phyloP scores from a whole-genome alignment of 2,329 filamentous ascomycete species.

The Aspergillus fischeri region DNA sequence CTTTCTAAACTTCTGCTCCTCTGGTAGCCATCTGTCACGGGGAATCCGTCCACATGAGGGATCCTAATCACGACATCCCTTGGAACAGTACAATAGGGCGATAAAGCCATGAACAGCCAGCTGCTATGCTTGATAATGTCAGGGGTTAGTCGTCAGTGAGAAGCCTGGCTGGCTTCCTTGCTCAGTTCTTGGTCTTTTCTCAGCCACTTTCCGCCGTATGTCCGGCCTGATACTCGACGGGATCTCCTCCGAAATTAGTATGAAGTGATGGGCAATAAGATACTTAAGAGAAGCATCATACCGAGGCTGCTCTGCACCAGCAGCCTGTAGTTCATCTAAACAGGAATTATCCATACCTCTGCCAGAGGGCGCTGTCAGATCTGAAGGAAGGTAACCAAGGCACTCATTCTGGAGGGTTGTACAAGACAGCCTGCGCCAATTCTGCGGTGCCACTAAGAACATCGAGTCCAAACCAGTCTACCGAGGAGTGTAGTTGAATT shows the following conservation, averaged over 20 bases:
- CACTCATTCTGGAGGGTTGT: neutral
- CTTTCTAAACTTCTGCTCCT: neutral
- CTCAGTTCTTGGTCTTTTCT: neutral
- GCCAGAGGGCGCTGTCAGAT: neutral
- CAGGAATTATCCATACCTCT: neutral
- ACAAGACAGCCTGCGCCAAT: neutral
- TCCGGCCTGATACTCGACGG: too few relatives aligned
- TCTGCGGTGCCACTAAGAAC: too few relatives aligned
- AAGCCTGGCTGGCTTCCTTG: neutral
- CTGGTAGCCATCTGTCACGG: too few relatives aligned
- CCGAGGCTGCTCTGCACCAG: neutral
- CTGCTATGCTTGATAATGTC: neutral
- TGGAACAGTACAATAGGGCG: neutral
- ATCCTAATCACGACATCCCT: neutral
- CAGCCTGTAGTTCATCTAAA: neutral
- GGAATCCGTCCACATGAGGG: neutral
- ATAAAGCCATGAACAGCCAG: neutral
- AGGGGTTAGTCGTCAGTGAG: neutral
- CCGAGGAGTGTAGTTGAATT: neutral
- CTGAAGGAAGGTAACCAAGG: neutral
- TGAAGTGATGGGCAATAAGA: neutral
- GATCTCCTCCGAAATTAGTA: neutral
- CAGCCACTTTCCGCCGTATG: neutral
- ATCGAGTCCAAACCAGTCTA: neutral
- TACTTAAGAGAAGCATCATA: neutral